Evolutionary conservation across 352 stramenopile species (phyloP).

Genomic region (Phytophthora nicotianae): DNA sequence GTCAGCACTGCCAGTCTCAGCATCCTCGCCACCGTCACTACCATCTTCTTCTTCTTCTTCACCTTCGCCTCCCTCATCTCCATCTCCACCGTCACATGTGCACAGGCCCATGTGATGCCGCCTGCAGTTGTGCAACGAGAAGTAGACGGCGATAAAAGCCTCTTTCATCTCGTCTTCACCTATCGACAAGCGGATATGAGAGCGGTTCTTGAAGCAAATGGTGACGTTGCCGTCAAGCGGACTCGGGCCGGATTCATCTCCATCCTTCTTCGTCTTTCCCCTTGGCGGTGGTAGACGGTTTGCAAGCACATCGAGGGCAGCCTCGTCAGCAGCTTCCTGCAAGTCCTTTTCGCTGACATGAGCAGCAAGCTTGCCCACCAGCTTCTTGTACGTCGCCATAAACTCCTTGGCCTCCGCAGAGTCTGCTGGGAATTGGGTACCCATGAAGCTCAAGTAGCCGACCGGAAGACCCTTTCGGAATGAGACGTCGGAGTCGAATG

Average conservation of each 20-base stretch:
- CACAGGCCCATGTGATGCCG: conserved; percentile 86
- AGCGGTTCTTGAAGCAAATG: conserved; percentile 74
- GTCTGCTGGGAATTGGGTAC: conserved; percentile 60
- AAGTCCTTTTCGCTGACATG: conserved; percentile 61
- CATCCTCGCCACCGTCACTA: conserved; percentile 29
- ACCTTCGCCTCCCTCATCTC: conserved; percentile 29
- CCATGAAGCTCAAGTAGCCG: conserved; percentile 77
- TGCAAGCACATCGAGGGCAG: conserved; percentile 73
- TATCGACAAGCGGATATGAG: conserved; percentile 70
- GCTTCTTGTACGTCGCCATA: conserved; percentile 42
- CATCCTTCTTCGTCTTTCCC: conserved; percentile 12
- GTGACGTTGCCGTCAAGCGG: conserved; percentile 49
- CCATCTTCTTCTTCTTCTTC: conserved; percentile 34
- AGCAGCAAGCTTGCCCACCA: conserved; percentile 56
- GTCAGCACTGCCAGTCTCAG: conserved; percentile 28
- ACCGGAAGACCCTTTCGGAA: conserved; percentile 78
- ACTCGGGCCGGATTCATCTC: conserved; percentile 34
- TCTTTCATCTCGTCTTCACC: conserved; percentile 65
- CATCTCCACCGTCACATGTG: conserved; percentile 50
- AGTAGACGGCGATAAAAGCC: conserved; percentile 69
- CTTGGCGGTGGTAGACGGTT: conserved; percentile 69
- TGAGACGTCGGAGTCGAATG: conserved; percentile 75
- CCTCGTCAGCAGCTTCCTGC: conserved; percentile 75
- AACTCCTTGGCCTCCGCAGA: conserved; percentile 57
- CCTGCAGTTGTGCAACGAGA: conserved; percentile 78